Evolutionary conservation across 129 eudicot genomes (phyloP), one percentile per base, ranked within the genome.

Genomic region (Smallanthus sonchifolius): DNA sequence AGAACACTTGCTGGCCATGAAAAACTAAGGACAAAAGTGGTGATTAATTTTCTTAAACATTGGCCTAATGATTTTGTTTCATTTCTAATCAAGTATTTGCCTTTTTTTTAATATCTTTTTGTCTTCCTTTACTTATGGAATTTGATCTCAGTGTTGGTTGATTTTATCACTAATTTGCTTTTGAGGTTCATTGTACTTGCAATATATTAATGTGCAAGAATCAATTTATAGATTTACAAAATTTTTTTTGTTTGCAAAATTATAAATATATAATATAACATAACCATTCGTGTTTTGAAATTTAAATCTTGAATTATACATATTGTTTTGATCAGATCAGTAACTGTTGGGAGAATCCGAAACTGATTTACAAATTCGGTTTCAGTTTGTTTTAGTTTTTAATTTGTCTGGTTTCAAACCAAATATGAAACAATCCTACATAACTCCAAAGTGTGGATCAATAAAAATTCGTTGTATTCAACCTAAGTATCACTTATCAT

Each of bases 141-240:
- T 78, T 77, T 78, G 61, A 78, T 78, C 82, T 70, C 72, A 78
- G 61, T 78, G 82, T 48, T 70, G 52, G 72, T 30, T 40, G 61
- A 77, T 77, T 77, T 47, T 60, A 60, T 59, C 82, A 48, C 76
- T 70, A 61, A 48, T 28, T 45, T 70, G 77, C 82, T 78, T 78
- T 78, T 60, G 44, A 48, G 64, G 43, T 78, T 78, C 82, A 78
- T 60, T 78, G 82, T 20, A 78, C 66, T 78, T 69, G 65, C 52
- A 78, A 60, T 70, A 70, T 56, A 56, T 57, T 68, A 56, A 43
- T 69, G 39, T 38, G 20, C 40, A 9, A 66, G 54, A 49, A 69
- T 30, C 32, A 49, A 9, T 16, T 47, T 74, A 61, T 48, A 32
- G 15, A 61, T 51, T n/a, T 44, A 7, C 28, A 19, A 10, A 42